Conservation (phyloP, 2,329 filamentous ascomycete genomes). For the Clarireedia paspali region DNA sequence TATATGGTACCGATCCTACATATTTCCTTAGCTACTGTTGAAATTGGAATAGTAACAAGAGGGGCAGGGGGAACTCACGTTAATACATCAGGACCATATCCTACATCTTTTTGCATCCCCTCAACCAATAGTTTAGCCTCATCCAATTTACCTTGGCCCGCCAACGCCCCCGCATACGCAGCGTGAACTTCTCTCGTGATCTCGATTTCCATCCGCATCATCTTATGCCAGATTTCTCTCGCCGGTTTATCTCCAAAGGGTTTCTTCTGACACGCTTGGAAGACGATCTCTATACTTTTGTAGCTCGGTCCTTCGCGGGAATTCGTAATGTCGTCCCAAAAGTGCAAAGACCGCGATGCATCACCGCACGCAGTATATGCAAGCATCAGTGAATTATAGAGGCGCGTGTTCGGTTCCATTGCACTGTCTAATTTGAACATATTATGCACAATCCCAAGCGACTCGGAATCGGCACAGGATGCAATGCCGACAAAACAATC, state of each 20-base stretch:
- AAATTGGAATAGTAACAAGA: background rate
- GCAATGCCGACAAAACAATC: constrained; percentile 71
- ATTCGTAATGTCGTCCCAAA: constrained; percentile 78
- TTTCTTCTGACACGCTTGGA: constrained; percentile 65
- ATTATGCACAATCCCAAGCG: constrained; percentile 73
- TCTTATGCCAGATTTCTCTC: constrained; percentile 61
- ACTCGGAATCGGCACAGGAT: constrained; percentile 48
- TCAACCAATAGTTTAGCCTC: constrained; percentile 60
- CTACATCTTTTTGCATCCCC: constrained; percentile 58
- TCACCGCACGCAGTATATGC: constrained; percentile 68
- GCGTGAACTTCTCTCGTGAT: constrained; percentile 67
- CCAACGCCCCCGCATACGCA: constrained; percentile 69
- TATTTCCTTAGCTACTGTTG: constrained; percentile 2
- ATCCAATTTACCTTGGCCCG: constrained; percentile 62
- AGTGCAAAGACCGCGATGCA: constrained; percentile 60
- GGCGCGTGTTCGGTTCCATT: constrained; percentile 64
- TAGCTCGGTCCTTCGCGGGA: constrained; percentile 83
- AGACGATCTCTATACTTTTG: constrained; percentile 70
- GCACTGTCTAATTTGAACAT: constrained; percentile 90
- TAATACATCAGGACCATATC: constrained; percentile 57
- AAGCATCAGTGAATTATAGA: constrained; percentile 82
- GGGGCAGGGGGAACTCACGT: constrained; percentile 50
- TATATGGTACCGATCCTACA: constrained; percentile 65
- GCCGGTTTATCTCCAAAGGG: constrained; percentile 52
- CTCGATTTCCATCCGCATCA: constrained; percentile 69